Conservation (phyloP, 192 early-diverging fungal species). For the Coemansia sp. region DNA sequence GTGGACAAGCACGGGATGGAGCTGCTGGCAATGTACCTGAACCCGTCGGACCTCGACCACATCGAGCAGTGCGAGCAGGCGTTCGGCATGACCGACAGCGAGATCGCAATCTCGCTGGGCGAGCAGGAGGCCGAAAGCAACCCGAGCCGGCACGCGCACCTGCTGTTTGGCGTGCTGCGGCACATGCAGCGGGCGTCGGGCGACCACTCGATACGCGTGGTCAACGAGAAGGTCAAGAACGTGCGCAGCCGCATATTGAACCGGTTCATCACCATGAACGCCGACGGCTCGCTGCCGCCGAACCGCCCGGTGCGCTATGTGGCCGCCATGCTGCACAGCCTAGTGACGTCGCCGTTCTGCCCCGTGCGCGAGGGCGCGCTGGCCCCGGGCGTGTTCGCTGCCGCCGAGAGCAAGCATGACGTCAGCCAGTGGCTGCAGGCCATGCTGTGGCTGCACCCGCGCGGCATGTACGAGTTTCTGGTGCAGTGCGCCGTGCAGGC, state of each 20-base stretch:
- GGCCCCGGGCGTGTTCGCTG: slow-evolving; percentile 1
- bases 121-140: slow-evolving; percentile 25
- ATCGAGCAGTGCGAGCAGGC: slow-evolving; percentile 25
- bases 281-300: slow-evolving; percentile 16
- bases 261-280: slow-evolving; percentile 37
- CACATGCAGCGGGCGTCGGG: slow-evolving; percentile 40
- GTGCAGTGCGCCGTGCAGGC: slow-evolving; percentile 32
- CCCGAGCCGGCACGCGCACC: slow-evolving; percentile 24
- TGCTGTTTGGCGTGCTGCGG: slow-evolving; percentile 27
- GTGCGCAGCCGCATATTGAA: slow-evolving; percentile 39
- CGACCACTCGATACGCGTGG: slow-evolving; percentile 18
- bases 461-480: slow-evolving; percentile 36
- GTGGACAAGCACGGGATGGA: slow-evolving; percentile 37
- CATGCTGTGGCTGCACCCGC: slow-evolving; percentile 41
- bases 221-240: slow-evolving; percentile 48
- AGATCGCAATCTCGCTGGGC: slow-evolving; percentile 19
- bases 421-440: slow-evolving; percentile 44
- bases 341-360: slow-evolving; percentile 28
- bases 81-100: slow-evolving; percentile 16
- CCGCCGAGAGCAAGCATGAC: slow-evolving; percentile 31
- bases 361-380: slow-evolving; percentile 1
- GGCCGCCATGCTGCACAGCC: slow-evolving; percentile 26
- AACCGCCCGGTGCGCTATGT: slow-evolving; percentile 36
- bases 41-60: slow-evolving; percentile 29
- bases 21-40: slow-evolving; percentile 41